Evolutionary conservation across 768 basidiomycete species (phyloP), one percentile per base, ranked within the genome.

Genomic region (Glaciozyma antarctica): DNA sequence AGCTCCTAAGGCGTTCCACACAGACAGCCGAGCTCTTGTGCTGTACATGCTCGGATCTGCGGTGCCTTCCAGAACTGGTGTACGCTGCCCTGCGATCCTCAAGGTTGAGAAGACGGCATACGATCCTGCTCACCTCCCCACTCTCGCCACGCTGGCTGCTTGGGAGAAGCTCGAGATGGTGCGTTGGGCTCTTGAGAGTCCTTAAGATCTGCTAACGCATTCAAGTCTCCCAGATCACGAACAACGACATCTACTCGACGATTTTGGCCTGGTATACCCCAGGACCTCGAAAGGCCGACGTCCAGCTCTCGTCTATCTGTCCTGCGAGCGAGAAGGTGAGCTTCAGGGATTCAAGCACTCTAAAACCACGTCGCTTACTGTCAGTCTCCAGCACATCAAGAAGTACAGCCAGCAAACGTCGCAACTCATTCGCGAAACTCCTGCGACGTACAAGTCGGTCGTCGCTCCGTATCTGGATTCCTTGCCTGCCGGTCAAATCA

Each of bases 231-330:
- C 57, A 59, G 41, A 64, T 45, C 21, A 66, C 52, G 28, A 53
- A 24, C 43, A 67, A 68, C 59, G 70, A 72, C 61, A 66, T 72
- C 32, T 73, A 72, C 61, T 44, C 26, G 49, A 56, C 64, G n/a
- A 64, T 66, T 21, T 48, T 69, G 16, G 56, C 30, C 7, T 92
- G 88, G 86, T 75, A 85, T 43, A 83, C 87, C 64, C 90, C 81
- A 3, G 90, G 87, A n/a, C 69, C 21, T 19, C 22, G 72, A 1
- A 66, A 73, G n/a, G 81, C 85, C 2, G 92, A 95, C 71, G 78
- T 91, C 64, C 89, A 89, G 77, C 82, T 98, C 69, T 88, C 85
- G 66, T 79, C 91, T 22, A 86, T 95, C 59, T 87, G 82, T 67
- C 94, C 94, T 21, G 90, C 90, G 2, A 97, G 90, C 0, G 88